Evolutionary conservation across 1,284 basidiomycete species (phyloP).

Genomic region (Afroboletus lepidellus): DNA sequence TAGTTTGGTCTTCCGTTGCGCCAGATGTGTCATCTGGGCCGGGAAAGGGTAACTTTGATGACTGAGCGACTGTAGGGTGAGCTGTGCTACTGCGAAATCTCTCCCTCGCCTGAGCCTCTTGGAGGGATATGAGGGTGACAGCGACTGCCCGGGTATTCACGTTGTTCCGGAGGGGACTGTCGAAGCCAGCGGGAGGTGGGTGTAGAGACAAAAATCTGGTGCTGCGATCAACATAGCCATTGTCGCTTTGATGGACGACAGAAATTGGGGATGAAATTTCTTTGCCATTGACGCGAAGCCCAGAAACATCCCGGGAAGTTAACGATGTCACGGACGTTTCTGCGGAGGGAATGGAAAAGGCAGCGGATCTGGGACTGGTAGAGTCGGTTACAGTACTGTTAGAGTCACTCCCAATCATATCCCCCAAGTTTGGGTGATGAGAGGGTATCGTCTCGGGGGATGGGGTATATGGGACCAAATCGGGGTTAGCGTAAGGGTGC

Average conservation of each 20-base stretch:
- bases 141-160: slow-evolving; percentile 43
- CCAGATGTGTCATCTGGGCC: slow-evolving; percentile 28
- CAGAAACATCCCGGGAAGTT: slow-evolving; percentile 35
- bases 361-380: slow-evolving; percentile 40
- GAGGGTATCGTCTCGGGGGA: slow-evolving; percentile 32
- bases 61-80: slow-evolving; percentile 33
- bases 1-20: slow-evolving; percentile 16
- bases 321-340: slow-evolving; percentile 48
- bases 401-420: slow-evolving; percentile 48
- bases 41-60: slow-evolving; percentile 29
- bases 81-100: slow-evolving; percentile 51
- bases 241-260: slow-evolving; percentile 31
- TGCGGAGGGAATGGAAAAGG: slow-evolving; percentile 41
- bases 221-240: slow-evolving; percentile 34
- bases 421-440: slow-evolving; percentile 22
- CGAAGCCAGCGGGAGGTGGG: slow-evolving; percentile 32
- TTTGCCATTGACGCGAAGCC: slow-evolving; percentile 42
- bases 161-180: slow-evolving; percentile 45
- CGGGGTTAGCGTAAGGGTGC: slow-evolving; percentile 79
- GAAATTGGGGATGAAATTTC: slow-evolving; percentile 54
- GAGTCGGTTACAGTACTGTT: slow-evolving; percentile 55
- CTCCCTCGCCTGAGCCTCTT: slow-evolving; percentile 65
- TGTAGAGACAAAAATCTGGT: slow-evolving; percentile 33
- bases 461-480: slow-evolving; percentile 45
- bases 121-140: slow-evolving; percentile 68